Evolutionary conservation across 202 grass and related monocot species (phyloP), one percentile per base, ranked within the genome.

Genomic region (Setaria italica): DNA sequence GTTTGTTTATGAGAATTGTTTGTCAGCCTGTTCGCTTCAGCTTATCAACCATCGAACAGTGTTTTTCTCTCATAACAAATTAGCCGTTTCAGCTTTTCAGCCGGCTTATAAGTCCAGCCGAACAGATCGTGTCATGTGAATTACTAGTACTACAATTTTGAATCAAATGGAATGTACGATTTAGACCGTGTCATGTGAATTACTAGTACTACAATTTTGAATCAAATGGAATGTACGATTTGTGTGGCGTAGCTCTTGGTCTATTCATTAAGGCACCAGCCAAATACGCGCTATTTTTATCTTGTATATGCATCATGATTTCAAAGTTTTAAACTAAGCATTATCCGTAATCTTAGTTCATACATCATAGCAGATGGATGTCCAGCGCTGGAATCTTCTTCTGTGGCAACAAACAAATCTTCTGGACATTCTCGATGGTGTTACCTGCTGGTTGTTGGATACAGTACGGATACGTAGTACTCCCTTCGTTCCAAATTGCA

Each of bases 1-100:
- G 87, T 42, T 47, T 55, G 87, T 41, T 45, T 62, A 75, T 46
- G 74, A 68, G 57, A 74, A 80, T 67, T 76, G 42, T 70, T 79
- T 60, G 62, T 25, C 25, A 25, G 25, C 25, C 25, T 25, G 25
- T 25, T 25, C 25, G 25, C 25, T 25, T 25, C 25, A 25, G 25
- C 25, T 25, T 25, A 25, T 25, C 25, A 25, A 0, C 25, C 25
- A 25, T 25, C 25, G 25, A 25, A 25, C 25, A 25, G 25, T 25
- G 25, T 25, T 25, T 25, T 25, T 25, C 25, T 25, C 25, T 25
- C 25, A 25, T 25, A 25, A 25, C 25, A 25, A 25, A 25, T 25
- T 25, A 25, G 25, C 25, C 25, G 25, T 25, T 25, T 25, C 25
- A 25, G 25, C 25, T 25, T 25, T 25, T 25, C 25, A 25, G 25